phyloP scores from a whole-genome alignment of 2,329 filamentous ascomycete species.

The Lanzia echinophila region DNA sequence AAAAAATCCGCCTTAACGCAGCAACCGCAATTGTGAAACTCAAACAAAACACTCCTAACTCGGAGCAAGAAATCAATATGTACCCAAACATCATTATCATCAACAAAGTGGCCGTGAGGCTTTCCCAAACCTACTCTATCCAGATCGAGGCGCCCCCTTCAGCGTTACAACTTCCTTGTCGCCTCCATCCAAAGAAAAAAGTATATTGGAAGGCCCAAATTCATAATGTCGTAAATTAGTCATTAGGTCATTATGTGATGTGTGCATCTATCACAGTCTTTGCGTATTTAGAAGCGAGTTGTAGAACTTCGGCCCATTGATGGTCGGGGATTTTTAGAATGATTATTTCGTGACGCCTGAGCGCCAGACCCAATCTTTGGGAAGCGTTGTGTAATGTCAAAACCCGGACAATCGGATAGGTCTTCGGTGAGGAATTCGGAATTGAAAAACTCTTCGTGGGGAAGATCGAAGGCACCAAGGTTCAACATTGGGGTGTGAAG shows the following conservation, averaged over 20 bases:
- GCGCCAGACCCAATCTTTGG: conserved; percentile 62
- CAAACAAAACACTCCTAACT: neutral
- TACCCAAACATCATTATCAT: conserved; percentile 9
- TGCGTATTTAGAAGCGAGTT: conserved; percentile 25
- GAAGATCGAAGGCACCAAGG: conserved; percentile 21
- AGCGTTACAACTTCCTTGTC: conserved; percentile 1
- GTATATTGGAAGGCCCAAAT: conserved; percentile 4
- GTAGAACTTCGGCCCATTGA: conserved; percentile 28
- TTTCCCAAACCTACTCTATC: neutral
- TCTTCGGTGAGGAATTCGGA: conserved; percentile 53
- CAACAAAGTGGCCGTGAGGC: conserved; percentile 7
- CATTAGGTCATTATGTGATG: conserved; percentile 10
- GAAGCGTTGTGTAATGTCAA: conserved; percentile 71
- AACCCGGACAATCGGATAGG: conserved; percentile 48
- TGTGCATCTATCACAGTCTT: conserved; percentile 13
- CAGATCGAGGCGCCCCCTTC: neutral
- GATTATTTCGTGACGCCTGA: conserved; percentile 16
- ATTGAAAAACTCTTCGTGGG: conserved; percentile 46
- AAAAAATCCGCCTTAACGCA: neutral
- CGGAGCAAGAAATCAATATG: conserved; percentile 4
- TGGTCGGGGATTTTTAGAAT: conserved; percentile 23
- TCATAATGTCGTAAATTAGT: conserved; percentile 18
- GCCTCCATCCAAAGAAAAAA: neutral
- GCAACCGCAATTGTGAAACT: neutral
- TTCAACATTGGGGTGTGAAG: conserved; percentile 19